Evolutionary conservation across 2,329 filamentous ascomycete genomes (phyloP).

Genomic region (Chaetomium sp.): DNA sequence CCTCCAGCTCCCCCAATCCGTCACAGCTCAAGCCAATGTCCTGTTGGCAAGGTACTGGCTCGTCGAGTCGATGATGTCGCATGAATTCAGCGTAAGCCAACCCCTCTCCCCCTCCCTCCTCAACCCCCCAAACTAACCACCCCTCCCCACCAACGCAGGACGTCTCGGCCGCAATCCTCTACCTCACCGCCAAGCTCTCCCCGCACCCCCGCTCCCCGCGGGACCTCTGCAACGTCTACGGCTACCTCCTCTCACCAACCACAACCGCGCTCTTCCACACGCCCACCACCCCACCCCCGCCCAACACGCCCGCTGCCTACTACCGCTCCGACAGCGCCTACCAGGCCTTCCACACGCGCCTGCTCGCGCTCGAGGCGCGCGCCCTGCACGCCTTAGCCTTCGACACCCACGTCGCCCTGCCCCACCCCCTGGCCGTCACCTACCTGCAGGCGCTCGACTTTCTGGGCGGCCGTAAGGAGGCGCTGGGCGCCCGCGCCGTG

Average conservation of each 20-base stretch:
- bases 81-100: conserved; percentile 57
- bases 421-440: conserved; percentile 83
- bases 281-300: conserved; percentile 36
- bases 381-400: conserved; percentile 78
- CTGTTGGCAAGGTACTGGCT: conserved; percentile 82
- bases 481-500: conserved; percentile 66
- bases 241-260: conserved; percentile 69
- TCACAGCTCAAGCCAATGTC: conserved; percentile 83
- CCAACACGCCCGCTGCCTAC: conserved; percentile 56
- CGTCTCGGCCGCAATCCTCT: conserved; percentile 78
- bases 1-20: conserved; percentile 80
- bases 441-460: conserved; percentile 89
- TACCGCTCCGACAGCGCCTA: conserved; percentile 76
- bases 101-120: not conserved
- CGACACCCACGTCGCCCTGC: conserved; percentile 80
- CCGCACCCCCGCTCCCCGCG: conserved; percentile 74
- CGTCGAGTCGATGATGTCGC: conserved; percentile 55
- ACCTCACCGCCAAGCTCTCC: conserved; percentile 80
- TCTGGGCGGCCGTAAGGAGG: conserved; percentile 46
- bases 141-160: conserved; percentile 54
- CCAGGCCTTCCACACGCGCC: conserved; percentile 60
- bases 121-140: conserved; percentile 19
- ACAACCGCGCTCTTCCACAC: conserved; percentile 55
- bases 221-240: conserved; percentile 82
- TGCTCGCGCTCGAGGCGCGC: conserved; percentile 75